Base-by-base conservation (phyloP, 176 grass and related monocot genomes). In the Raddia guianensis region DNA sequence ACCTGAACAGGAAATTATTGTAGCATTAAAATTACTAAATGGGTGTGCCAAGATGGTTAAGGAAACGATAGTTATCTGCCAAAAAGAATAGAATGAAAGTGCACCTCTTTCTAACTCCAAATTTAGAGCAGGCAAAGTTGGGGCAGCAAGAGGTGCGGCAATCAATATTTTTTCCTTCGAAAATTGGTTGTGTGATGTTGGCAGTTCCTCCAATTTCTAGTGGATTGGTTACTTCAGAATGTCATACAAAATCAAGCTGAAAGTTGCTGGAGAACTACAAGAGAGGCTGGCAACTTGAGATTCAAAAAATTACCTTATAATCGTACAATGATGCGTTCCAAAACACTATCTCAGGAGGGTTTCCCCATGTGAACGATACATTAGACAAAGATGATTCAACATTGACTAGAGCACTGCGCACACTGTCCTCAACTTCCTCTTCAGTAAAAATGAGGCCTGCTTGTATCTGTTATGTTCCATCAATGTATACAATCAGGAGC, bases 321-420 rank as follows among this genome's bases (percentile, higher is more conserved):
- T 91, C 83, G 53, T 98, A 98, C 63, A 95, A 74, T 35, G 92
- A 81, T 80, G 90, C 80, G 74, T 63, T 91, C 92, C 95, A 98
- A 82, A 90, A 70, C 37, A 92, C 63, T 44, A 98, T 73, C 76
- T 93, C 76, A 81, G 92, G 89, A 89, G 95, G 86, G 33, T 21
- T 79, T 83, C 90, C 90, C 86, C 81, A 66, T 84, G 82, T 51
- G 79, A 93, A 95, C 7, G 83, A 77, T 80, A 40, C 46, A 87
- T 74, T 76, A 66, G 79, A 85, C 66, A 98, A 72, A 83, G 86
- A 93, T 84, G 90, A 93, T 84, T 93, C 82, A 63, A 98, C 92
- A 91, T 71, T 84, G 34, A 59, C 86, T 64, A 89, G 76, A 79
- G 95, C 90, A 73, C 35, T 79, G 13, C 18, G 13, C n/a, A 82